Evolutionary conservation across 768 basidiomycete species (phyloP).

Genomic region (Scleroderma bovista): DNA sequence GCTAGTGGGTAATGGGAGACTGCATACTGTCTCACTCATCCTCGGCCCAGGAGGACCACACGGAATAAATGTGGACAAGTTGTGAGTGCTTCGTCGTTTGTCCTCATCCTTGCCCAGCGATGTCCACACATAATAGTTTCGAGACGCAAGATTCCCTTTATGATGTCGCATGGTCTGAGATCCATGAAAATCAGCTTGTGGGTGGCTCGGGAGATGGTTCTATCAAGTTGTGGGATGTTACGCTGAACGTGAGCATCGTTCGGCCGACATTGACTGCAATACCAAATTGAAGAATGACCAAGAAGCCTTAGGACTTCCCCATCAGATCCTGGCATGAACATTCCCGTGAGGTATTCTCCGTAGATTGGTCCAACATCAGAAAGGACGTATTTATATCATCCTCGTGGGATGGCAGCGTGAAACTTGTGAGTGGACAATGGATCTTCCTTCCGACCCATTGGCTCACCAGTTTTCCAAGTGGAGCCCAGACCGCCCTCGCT

Average conservation of each 20-base stretch:
- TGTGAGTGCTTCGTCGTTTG: slow-evolving; percentile 41
- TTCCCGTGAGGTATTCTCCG: slow-evolving; percentile 83
- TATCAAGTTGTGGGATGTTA: slow-evolving; percentile 85
- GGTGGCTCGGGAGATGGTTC: slow-evolving; percentile 89
- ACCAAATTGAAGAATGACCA: slow-evolving; percentile 26
- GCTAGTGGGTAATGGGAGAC: slow-evolving; percentile 89
- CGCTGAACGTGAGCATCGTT: slow-evolving; percentile 59
- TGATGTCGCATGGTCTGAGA: slow-evolving; percentile 92
- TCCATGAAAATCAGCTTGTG: slow-evolving; percentile 90
- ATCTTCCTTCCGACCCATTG: neutral
- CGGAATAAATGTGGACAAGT: slow-evolving; percentile 54
- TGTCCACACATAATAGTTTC: slow-evolving; percentile 43
- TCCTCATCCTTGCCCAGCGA: neutral
- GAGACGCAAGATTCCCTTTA: slow-evolving; percentile 88
- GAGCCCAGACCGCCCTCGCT: slow-evolving; percentile 77
- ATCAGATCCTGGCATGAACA: slow-evolving; percentile 95
- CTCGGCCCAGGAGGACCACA: slow-evolving; percentile 42
- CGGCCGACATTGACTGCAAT: neutral
- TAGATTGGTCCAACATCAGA: slow-evolving; percentile 93
- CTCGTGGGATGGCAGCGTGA: slow-evolving; percentile 89
- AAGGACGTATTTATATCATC: slow-evolving; percentile 85
- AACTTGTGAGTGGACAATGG: slow-evolving; percentile 58
- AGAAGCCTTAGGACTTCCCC: slow-evolving; percentile 66
- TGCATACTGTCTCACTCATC: slow-evolving; percentile 58
- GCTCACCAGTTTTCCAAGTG: slow-evolving; percentile 48